Conservation (phyloP, 352 stramenopile genomes). For the Globisporangium viniferum region DNA sequence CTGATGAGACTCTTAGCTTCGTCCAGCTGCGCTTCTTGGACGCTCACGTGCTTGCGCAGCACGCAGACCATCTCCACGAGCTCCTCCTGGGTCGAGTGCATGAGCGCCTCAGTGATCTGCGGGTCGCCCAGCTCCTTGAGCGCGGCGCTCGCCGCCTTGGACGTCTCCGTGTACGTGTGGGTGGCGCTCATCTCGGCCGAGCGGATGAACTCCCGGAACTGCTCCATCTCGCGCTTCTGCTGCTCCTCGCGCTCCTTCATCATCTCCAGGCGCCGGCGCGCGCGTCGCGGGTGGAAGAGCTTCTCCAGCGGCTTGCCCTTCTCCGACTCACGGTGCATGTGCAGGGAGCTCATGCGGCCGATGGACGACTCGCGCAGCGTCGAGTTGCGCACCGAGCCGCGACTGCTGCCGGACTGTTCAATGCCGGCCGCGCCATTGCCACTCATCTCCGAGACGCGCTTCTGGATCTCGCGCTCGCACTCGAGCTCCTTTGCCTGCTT, state of each 20-base stretch:
- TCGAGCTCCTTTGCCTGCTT: conserved; percentile 82
- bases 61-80: conserved; percentile 71
- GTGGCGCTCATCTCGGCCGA: conserved; percentile 47
- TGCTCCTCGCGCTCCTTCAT: conserved; percentile 69
- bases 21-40: conserved; percentile 72
- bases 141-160: conserved; percentile 21
- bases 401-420: conserved; percentile 2
- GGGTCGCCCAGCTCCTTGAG: conserved; percentile 48
- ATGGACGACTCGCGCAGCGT: conserved; percentile 40
- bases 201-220: conserved; percentile 85
- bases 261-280: conserved; percentile 55
- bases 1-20: conserved; percentile 71
- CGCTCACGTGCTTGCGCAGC: conserved; percentile 62
- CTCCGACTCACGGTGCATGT: conserved; percentile 26
- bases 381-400: conserved; percentile 16
- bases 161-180: conserved; percentile 15
- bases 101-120: conserved; percentile 49
- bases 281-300: conserved; percentile 70
- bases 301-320: conserved; percentile 69
- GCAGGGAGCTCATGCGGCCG: conserved; percentile 18
- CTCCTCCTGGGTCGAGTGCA: conserved; percentile 45
- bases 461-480: conserved; percentile 74
- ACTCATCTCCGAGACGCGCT: conserved; percentile 50
- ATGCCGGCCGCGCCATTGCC: neutral
- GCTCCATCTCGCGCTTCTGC: conserved; percentile 82